Conservation (phyloP, 345 rosid genomes). For the Litchi chinensis region DNA sequence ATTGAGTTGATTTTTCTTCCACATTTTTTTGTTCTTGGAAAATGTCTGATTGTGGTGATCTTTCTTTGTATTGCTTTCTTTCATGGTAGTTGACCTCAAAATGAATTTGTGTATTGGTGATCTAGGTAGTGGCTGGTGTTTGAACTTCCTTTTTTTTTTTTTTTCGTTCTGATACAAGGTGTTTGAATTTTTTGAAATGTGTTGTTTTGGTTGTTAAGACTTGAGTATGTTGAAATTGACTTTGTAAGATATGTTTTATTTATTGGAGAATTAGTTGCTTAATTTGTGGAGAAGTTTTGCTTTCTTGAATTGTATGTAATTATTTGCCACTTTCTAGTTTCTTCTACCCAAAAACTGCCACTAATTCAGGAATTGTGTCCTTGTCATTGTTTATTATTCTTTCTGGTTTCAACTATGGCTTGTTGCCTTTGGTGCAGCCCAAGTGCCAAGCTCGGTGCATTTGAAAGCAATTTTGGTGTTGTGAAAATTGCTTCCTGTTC, state of each 20-base stretch:
- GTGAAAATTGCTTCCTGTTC: too few relatives aligned
- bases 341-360: background rate
- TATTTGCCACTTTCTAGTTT: background rate
- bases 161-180: background rate
- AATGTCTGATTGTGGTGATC: background rate
- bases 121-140: constrained; percentile 4
- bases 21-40: background rate
- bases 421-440: background rate
- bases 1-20: constrained; percentile 15
- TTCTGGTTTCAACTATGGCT: background rate
- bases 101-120: background rate
- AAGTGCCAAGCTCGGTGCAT: background rate
- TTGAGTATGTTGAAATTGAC: constrained; percentile 2
- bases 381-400: background rate
- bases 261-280: constrained; percentile 15
- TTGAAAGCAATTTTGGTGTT: too few relatives aligned
- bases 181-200: constrained; percentile 21
- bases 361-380: constrained; percentile 1
- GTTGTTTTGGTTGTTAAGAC: constrained; percentile 6
- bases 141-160: constrained; percentile 5
- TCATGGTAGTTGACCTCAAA: constrained; percentile 18
- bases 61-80: background rate
- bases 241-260: constrained; percentile 8
- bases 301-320: background rate
- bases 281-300: constrained; percentile 14